phyloP scores from a whole-genome alignment of 495 filamentous ascomycete genomes.

The Aspergillus panamensis region DNA sequence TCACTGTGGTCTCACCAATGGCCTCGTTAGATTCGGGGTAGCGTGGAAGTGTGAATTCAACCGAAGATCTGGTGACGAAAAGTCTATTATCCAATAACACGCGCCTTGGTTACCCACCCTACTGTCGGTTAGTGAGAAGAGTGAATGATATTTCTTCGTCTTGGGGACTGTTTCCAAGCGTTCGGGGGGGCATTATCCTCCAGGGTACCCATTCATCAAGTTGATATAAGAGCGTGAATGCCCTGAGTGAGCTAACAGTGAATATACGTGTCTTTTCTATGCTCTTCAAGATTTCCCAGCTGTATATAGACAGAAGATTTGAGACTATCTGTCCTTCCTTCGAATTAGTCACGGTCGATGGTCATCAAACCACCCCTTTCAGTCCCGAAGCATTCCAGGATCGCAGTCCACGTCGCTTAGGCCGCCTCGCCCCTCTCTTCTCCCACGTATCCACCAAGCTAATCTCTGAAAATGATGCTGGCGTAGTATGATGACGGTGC shows the following conservation, averaged over 20 bases:
- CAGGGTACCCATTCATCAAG: not conserved
- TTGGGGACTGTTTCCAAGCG: not conserved
- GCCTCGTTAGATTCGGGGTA: not conserved
- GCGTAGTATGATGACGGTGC: not conserved
- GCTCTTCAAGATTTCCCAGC: not conserved
- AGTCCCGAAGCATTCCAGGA: not conserved
- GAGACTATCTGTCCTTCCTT: not conserved
- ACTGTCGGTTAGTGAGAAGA: not conserved
- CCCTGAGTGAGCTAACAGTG: not conserved
- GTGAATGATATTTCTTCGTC: not conserved
- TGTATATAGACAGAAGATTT: not conserved
- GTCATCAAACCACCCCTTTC: conserved; percentile 5
- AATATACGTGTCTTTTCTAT: not conserved
- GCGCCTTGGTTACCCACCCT: not conserved
- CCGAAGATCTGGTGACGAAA: not conserved
- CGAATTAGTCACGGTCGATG: conserved; percentile 4
- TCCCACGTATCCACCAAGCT: not conserved
- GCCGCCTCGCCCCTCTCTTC: not conserved
- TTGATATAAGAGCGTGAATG: not conserved
- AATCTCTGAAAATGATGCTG: not conserved
- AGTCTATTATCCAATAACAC: not conserved
- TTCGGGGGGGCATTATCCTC: not conserved
- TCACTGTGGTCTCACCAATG: not conserved
- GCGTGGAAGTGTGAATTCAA: not conserved
- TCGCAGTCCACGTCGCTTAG: not conserved